Evolutionary conservation across 2,329 filamentous ascomycete genomes (phyloP), one percentile per base, ranked within the genome.

Genomic region (Fusarium poae): DNA sequence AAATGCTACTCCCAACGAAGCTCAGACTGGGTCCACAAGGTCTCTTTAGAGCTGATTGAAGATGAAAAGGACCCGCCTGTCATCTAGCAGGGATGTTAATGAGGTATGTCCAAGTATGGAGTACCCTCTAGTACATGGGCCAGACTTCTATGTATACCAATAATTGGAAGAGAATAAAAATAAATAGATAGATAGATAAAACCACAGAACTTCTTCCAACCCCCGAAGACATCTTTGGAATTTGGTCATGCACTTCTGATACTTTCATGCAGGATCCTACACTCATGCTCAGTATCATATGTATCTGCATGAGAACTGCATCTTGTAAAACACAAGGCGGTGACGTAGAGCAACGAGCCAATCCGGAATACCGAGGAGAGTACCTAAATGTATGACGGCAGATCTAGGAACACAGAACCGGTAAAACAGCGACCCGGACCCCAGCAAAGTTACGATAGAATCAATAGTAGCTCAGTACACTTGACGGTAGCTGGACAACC

Each of bases 21-120:
- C 30, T 34, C 32, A 55, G 55, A 50, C 67, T 63, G 35, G 46
- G 54, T 50, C 40, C 20, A 30, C 25, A 45, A 68, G 46, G 57
- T 70, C 67, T 53, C 63, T 52, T 67, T 40, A 56, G 23, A 32
- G 39, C 43, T 57, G 44, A 53, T 65, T 34, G 44, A 70, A 65
- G 67, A 65, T 48, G 45, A 35, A 39, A 61, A 20, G 55, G 48
- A 37, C 58, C 58, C 48, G 55, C 51, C 48, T 68, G 63, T 70
- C 58, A 58, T 65, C 43, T 23, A 67, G 44, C 53, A 67, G 37
- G 66, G 53, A 40, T 44, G 45, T 62, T 46, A 34, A 37, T 37
- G 34, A 70, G 32, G 67, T 70, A 70, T 42, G 54, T 21, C 48
- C 51, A 55, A 50, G 64, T 71, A 71, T 49, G 55, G 63, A 62